Base-by-base conservation (phyloP, 2,329 filamentous ascomycete genomes). In the Hypoxylon rubiginosum region DNA sequence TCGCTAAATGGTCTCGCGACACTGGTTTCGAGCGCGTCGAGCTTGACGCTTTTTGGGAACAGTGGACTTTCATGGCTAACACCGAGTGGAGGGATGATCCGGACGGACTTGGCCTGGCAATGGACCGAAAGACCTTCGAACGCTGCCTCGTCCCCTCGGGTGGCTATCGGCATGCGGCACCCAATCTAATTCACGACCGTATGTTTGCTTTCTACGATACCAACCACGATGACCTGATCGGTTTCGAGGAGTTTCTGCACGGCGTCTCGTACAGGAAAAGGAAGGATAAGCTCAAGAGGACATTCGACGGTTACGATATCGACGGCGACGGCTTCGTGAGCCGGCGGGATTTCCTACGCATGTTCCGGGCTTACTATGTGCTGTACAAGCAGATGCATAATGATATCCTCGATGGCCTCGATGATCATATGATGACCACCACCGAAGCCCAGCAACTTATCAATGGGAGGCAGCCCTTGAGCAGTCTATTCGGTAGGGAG, bases 131-230 rank as follows among this genome's bases (percentile, higher is more conserved):
- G 78, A 97, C 93, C 0, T 99, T 99, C 79, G 93, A 97, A 76
- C 90, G 92, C 51, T 97, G 94, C 72, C 89, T 98, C 65, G 90
- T 97, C 7, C 93, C 93, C 3, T 92, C 92, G n/a, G 92, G 91
- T 13, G 91, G 91, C n/a, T 88, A 89, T 62, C 88, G 91, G 32
- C 90, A 93, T 59, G 89, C 91, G 10, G 86, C 91, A 0, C 93
- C 95, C 1, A 97, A 97, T 76, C 87, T 97, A 13, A 92, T 99
- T 64, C 96, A 97, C 75, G 95, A 99, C 77, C 91, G 96, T 71
- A 96, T 97, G 87, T 99, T 98, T 80, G 89, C 92, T 54, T 97
- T 97, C 78, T 99, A 97, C 78, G 96, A 99, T 79, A 92, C 90
- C 32, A 95, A 98, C 77, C 86, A 89, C 45, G 93, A 99, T 76